Evolutionary conservation across 164 flowering plant genomes (phyloP), one percentile per base, ranked within the genome.

Genomic region (Malania oleifera): DNA sequence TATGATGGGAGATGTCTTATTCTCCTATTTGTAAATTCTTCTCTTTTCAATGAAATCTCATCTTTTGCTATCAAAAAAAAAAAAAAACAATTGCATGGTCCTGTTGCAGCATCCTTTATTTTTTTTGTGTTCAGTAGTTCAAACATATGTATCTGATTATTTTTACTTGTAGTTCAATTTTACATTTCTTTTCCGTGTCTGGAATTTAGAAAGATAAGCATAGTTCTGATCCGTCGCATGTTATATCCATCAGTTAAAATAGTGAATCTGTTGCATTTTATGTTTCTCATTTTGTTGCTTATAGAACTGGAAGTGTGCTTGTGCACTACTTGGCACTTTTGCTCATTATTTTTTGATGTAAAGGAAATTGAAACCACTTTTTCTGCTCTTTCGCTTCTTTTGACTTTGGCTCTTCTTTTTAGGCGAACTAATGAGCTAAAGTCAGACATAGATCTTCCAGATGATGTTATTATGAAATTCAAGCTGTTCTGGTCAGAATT

Each of bases 381-480:
- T 59, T n/a, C n/a, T n/a, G n/a, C 34, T 49, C 29, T 15, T 22
- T 11, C 41, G n/a, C n/a, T n/a, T n/a, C n/a, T 41, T 51, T 50
- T 23, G 40, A 35, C n/a, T 43, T 41, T 49, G 38, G 2, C 34
- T 28, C 12, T 37, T 20, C 51, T 34, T 46, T 57, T 70, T 53
- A 89, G 97, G 83, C 78, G 91, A 74, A 86, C 85, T 45, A 93
- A 93, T 76, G 93, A 86, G 72, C 72, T 88, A 18, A 93, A 85
- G 74, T 76, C 82, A 51, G 89, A 80, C 23, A 72, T 82, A 40
- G 85, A 82, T 68, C 77, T 90, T 35, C 92, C 95, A 34, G 85
- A 74, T 29, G 93, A 90, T 27, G 63, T 72, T 37, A 69, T 88
- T 25, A 41, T 73, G 67, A 69, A 81, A 70, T 88, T 86, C 74